A percentile compares a stretch with the other conserved stretches of the same genome.
phyloP scores from a whole-genome alignment of 768 basidiomycete genomes.

The Psilocybe cyanescens region DNA sequence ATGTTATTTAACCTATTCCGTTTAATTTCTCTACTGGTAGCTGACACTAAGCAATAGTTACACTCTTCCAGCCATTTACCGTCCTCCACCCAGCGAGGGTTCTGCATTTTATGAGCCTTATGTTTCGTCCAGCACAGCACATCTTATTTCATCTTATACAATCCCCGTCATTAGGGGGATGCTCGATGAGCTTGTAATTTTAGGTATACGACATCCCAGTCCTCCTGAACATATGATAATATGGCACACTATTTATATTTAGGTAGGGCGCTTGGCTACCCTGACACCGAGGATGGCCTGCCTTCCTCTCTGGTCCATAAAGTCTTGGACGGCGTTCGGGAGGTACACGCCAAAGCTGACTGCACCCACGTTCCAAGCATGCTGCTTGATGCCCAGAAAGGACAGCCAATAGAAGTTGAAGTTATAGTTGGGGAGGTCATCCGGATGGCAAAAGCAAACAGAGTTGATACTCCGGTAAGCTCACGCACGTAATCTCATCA shows the following conservation, averaged over 20 bases:
- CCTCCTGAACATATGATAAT: background rate
- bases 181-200: slow-evolving; percentile 45
- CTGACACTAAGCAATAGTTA: slow-evolving; percentile 28
- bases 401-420: slow-evolving; percentile 68
- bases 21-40: background rate
- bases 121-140: slow-evolving; percentile 42
- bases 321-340: slow-evolving; percentile 41
- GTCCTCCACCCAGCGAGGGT: slow-evolving; percentile 42
- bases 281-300: slow-evolving; percentile 47
- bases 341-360: slow-evolving; percentile 43
- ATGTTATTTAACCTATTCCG: slow-evolving; percentile 10
- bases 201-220: slow-evolving; percentile 5
- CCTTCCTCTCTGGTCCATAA: slow-evolving; percentile 44
- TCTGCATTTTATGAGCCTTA: slow-evolving; percentile 41
- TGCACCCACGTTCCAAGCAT: slow-evolving; percentile 60
- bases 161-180: slow-evolving; percentile 50
- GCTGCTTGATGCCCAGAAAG: slow-evolving; percentile 59
- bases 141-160: slow-evolving; percentile 43
- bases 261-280: slow-evolving; percentile 52
- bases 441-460: slow-evolving; percentile 47
- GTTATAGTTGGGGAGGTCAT: slow-evolving; percentile 68
- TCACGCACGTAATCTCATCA: no score
- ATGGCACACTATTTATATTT: background rate
- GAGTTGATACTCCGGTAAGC: slow-evolving; percentile 55
- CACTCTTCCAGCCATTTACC: slow-evolving; percentile 55